phyloP scores from a whole-genome alignment of 306 rosid species.

The Elaeagnus macrophylla region DNA sequence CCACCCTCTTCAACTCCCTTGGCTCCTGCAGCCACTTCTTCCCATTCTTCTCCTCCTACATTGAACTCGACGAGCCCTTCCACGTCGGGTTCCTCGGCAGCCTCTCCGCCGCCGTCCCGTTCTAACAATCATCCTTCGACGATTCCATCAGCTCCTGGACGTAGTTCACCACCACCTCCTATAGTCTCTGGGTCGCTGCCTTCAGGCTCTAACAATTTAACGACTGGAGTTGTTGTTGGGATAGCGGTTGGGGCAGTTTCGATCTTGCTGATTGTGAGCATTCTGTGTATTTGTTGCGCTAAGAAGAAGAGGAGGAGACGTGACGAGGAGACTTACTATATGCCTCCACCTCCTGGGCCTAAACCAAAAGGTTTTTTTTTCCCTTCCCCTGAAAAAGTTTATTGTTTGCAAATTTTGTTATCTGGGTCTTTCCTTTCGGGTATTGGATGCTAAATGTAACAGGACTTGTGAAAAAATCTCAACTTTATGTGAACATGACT shows the following conservation, averaged over 20 bases:
- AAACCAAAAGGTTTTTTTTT: conserved; percentile 43
- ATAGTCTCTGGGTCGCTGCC: conserved; percentile 25
- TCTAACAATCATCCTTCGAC: background rate
- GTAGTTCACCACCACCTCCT: conserved; percentile 30
- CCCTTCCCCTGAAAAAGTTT: background rate
- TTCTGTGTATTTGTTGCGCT: conserved; percentile 45
- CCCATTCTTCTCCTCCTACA: conserved; percentile 18
- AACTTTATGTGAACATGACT: no score
- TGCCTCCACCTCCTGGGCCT: conserved; percentile 40
- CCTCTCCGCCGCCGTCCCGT: conserved; percentile 34
- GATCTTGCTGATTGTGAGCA: conserved; percentile 42
- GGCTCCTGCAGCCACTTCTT: conserved; percentile 17
- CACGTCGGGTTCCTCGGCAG: background rate
- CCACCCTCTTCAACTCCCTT: conserved; percentile 19
- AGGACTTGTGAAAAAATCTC: no score
- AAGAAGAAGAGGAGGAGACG: conserved; percentile 71
- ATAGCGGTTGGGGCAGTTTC: conserved; percentile 61
- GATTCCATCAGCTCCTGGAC: conserved; percentile 25
- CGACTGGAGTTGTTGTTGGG: conserved; percentile 56
- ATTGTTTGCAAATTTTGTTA: background rate
- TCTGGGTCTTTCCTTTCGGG: no score
- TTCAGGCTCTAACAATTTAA: conserved; percentile 21
- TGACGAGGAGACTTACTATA: conserved; percentile 43
- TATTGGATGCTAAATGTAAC: no score
- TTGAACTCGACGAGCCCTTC: conserved; percentile 7